phyloP scores from a whole-genome alignment of 139 green algal species.

The Dunaliella primolecta region DNA sequence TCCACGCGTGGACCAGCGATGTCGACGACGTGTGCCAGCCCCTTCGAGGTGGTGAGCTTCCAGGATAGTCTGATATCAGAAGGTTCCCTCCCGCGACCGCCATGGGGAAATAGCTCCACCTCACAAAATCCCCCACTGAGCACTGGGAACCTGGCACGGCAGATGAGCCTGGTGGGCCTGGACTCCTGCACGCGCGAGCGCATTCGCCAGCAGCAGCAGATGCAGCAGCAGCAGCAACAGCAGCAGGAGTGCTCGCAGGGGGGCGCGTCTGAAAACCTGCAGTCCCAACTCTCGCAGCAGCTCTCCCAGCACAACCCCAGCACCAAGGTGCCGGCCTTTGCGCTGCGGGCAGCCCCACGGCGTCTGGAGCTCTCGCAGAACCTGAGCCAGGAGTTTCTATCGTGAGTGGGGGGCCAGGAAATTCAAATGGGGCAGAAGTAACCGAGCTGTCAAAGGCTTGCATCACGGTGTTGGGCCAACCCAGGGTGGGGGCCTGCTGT shows the following conservation, averaged over 20 bases:
- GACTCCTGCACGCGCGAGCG: neutral
- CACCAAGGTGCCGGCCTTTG: neutral
- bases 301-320: neutral
- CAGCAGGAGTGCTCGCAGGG: neutral
- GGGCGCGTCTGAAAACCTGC: neutral
- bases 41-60: no score
- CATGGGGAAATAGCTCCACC: no score
- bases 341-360: neutral
- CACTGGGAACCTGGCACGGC: neutral
- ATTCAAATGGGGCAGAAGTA: neutral
- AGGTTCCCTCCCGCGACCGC: no score
- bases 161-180: constrained; percentile 2
- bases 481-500: no score
- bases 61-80: no score
- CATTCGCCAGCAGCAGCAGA: neutral
- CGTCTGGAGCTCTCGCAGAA: constrained; percentile 30
- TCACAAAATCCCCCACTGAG: no score
- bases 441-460: constrained; percentile 1
- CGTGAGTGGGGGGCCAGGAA: constrained; percentile 19
- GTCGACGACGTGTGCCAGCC: no score
- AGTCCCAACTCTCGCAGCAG: constrained; percentile 4
- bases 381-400: constrained; percentile 31
- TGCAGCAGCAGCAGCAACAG: constrained; percentile 22
- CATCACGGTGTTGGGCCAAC: no score
- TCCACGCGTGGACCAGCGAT: no score